Conservation (phyloP, 2,329 filamentous ascomycete species). For the Cucurbitaria berberidis region DNA sequence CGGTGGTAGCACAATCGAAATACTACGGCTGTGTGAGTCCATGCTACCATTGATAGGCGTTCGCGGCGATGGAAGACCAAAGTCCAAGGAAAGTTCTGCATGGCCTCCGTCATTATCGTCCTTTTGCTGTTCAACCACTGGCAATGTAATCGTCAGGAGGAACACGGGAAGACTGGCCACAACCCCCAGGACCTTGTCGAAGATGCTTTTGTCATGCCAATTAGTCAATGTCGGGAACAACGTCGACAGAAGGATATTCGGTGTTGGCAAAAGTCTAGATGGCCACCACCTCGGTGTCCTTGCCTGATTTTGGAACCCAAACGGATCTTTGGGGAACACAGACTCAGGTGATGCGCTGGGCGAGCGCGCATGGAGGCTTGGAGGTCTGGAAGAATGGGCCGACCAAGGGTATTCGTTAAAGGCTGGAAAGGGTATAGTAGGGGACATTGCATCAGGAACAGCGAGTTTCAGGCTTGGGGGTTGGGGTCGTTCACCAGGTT, state of each 20-base stretch:
- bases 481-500: conserved; percentile 29
- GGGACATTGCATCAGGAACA: conserved; percentile 51
- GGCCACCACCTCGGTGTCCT: conserved; percentile 78
- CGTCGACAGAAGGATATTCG: conserved; percentile 72
- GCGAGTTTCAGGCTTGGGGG: conserved; percentile 50
- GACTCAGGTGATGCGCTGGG: conserved; percentile 58
- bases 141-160: conserved; percentile 84
- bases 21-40: conserved; percentile 26
- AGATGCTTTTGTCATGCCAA: conserved; percentile 82
- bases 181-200: conserved; percentile 80
- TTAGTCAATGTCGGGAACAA: conserved; percentile 86
- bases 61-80: conserved; percentile 39
- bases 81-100: conserved; percentile 31
- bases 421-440: conserved; percentile 70
- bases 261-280: conserved; percentile 72
- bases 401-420: conserved; percentile 63
- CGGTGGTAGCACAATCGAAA: conserved; percentile 24
- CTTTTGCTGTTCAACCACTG: conserved; percentile 78
- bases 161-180: conserved; percentile 91
- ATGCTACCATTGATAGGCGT: conserved; percentile 29
- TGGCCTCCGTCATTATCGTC: conserved; percentile 44
- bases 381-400: conserved; percentile 54
- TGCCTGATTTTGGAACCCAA: conserved; percentile 48
- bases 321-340: conserved; percentile 55
- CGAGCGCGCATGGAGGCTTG: conserved; percentile 64